Base-by-base conservation (phyloP, 768 basidiomycete species). In the Boletus pseudo-olivaceus region DNA sequence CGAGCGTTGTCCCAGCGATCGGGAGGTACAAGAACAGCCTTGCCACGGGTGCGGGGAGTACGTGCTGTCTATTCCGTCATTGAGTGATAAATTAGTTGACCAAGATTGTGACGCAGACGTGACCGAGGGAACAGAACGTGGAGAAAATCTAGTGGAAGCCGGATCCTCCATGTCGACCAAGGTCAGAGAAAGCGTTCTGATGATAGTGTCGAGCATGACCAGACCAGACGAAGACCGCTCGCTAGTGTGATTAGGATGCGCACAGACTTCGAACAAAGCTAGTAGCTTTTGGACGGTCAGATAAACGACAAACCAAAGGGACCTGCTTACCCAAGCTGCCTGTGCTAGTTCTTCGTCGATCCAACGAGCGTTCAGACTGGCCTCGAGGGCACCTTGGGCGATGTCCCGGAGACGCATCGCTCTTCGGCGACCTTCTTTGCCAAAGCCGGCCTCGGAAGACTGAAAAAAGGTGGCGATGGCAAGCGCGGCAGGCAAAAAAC, bases 341-440 rank as follows among this genome's bases (percentile, higher is more conserved):
- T 90, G 85, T 12, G 83, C 86, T 7, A 90, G 76, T 32, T 80
- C 82, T 62, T 87, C 83, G 58, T 90, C 87, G 14, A 90, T 76
- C 83, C 85, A 87, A 17, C 82, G 79, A 41, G 84, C 80, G 62
- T 80, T 84, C 54, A 87, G 69, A 62, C 87, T 89, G 23, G 84
- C 83, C 56, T 90, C 86, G 58, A 90, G 70, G 11, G 84, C 81
- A 46, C 78, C 75, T 65, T 87, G 87, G 33, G 88, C 88, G 61
- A 84, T 76, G 55, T 90, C 83, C 43, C 84, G 72, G 49, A 90
- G 76, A 49, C 74, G 72, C 48, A 88, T 62, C 3, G 88, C 86
- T 34, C 78, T 78, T 35, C 74, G 73, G 46, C 86, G 73, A 6
- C 86, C 84, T 32, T 65, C 63, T 26, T 62, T 69, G 0, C 84